phyloP scores from a whole-genome alignment of 805 yeast species.

The Metschnikowia vanudenii region DNA sequence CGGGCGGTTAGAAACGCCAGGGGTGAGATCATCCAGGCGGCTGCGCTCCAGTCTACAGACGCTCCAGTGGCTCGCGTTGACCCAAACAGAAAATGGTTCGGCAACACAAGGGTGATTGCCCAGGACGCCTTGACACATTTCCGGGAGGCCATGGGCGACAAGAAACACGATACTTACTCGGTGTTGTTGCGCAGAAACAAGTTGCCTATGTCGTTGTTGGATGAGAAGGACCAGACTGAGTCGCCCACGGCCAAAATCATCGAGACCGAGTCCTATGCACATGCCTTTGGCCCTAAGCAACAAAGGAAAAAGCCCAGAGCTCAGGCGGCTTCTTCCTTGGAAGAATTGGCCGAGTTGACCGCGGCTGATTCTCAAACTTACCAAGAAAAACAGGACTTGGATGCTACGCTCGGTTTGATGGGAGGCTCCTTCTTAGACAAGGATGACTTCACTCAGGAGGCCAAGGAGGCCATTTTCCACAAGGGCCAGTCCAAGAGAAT shows the following conservation, averaged over 20 bases:
- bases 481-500: slow-evolving; percentile 98
- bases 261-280: slow-evolving; percentile 81
- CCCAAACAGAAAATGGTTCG: slow-evolving; percentile 97
- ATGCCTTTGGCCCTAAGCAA: slow-evolving; percentile 91
- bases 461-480: slow-evolving; percentile 92
- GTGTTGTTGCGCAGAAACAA: slow-evolving; percentile 86
- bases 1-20: slow-evolving; percentile 80
- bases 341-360: slow-evolving; percentile 67
- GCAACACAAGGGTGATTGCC: slow-evolving; percentile 94
- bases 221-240: slow-evolving; percentile 76
- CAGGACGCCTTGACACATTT: slow-evolving; percentile 95
- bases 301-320: slow-evolving; percentile 89
- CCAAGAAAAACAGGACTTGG: slow-evolving; percentile 74
- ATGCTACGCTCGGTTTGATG: slow-evolving; percentile 77
- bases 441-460: slow-evolving; percentile 85
- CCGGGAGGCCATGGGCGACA: slow-evolving; percentile 89
- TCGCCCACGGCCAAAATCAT: slow-evolving; percentile 77
- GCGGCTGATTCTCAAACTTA: slow-evolving; percentile 54
- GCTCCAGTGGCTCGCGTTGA: slow-evolving; percentile 90
- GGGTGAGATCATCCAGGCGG: slow-evolving; percentile 86
- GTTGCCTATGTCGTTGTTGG: slow-evolving; percentile 91
- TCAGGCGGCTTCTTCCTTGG: slow-evolving; percentile 68
- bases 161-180: slow-evolving; percentile 77
- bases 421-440: slow-evolving; percentile 57
- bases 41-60: slow-evolving; percentile 82